A percentile compares a stretch with the other conserved stretches of the same genome.
Conservation (phyloP, 306 rosid species). For the Cotoneaster glaucophyllus region DNA sequence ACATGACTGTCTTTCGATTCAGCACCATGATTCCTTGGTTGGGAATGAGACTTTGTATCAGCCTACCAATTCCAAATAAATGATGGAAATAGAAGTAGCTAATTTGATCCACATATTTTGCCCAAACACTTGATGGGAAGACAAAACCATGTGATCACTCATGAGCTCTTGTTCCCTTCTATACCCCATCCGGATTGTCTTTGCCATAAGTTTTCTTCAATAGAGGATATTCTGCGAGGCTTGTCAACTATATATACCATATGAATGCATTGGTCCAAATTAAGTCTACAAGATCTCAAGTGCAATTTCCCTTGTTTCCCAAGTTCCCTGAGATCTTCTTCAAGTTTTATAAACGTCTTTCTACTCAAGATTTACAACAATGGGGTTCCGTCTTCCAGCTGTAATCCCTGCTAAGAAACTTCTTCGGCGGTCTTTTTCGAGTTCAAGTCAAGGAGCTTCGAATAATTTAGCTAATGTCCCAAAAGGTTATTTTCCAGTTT, state of each 20-base stretch:
- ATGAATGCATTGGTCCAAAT: not conserved
- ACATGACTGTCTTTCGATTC: not conserved
- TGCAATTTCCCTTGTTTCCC: not conserved
- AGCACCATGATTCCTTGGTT: not conserved
- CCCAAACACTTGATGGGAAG: not conserved
- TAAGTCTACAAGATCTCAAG: not conserved
- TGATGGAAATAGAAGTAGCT: not conserved
- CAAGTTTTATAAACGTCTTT: not conserved
- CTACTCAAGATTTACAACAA: not conserved
- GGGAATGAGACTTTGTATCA: not conserved
- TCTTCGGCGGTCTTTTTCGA: constrained; percentile 1
- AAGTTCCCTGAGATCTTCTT: not conserved
- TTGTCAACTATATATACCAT: not conserved
- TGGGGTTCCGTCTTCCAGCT: constrained; percentile 15
- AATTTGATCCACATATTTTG: not conserved
- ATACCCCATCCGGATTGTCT: not conserved
- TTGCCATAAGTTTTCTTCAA: not conserved
- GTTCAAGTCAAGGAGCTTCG: not conserved
- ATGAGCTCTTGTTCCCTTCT: not conserved
- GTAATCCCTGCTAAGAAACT: constrained; percentile 15
- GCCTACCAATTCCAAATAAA: not conserved
- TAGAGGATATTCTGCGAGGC: not conserved
- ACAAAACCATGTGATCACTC: constrained; percentile 2
- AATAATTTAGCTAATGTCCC: constrained; percentile 14
- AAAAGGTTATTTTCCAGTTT: constrained; percentile 38